phyloP scores from a whole-genome alignment of 257 asterid genomes.

The Solanum piurae region DNA sequence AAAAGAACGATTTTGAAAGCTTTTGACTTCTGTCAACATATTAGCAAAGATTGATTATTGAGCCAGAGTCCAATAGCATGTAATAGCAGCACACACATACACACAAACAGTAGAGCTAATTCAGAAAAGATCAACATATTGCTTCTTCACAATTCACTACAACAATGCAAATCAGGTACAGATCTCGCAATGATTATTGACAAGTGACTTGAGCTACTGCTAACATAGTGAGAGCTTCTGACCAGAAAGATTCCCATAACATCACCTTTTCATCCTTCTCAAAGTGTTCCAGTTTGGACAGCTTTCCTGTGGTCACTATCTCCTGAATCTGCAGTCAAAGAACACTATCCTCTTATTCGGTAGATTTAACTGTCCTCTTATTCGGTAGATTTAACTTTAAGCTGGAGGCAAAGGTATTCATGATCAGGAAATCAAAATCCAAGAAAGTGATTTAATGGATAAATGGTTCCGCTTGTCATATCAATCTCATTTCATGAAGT shows the following conservation, averaged over 20 bases:
- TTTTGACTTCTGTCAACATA: neutral
- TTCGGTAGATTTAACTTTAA: neutral
- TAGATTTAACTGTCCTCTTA: neutral
- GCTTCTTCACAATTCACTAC: neutral
- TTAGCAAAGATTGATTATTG: neutral
- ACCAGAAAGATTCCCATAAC: neutral
- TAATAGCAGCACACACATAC: neutral
- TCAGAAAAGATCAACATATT: neutral
- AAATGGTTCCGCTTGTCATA: neutral
- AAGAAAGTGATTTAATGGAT: neutral
- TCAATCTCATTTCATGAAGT: neutral
- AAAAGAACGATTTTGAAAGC: neutral
- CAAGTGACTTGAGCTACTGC: neutral
- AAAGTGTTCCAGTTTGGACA: slow-evolving; percentile 88
- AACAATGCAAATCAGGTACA: neutral
- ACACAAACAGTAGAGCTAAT: neutral
- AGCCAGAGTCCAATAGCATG: neutral
- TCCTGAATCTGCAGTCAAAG: slow-evolving; percentile 76
- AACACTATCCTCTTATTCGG: neutral
- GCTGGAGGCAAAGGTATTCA: neutral
- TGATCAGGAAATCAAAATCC: neutral
- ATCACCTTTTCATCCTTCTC: slow-evolving; percentile 89
- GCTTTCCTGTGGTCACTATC: slow-evolving; percentile 87
- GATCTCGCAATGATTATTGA: neutral
- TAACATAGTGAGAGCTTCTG: neutral